Evolutionary conservation across 192 early-diverging fungal species (phyloP), one percentile per base, ranked within the genome.

Genomic region (Podila verticillata): DNA sequence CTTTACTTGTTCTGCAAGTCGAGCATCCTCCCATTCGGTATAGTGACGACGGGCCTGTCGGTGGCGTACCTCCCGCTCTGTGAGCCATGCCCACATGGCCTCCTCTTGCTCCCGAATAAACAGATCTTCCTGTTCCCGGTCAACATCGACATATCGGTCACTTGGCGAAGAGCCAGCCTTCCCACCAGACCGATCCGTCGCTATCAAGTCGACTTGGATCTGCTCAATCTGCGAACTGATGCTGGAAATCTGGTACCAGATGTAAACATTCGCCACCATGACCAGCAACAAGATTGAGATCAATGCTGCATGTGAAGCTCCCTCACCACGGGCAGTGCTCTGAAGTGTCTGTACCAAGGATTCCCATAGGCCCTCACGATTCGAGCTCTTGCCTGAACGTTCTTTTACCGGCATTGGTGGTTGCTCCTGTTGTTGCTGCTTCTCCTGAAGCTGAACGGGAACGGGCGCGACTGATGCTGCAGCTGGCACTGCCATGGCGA

Each of bases 81-180:
- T 80, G 44, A 80, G 32, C 77, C 77, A 80, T 0, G 61, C 77
- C 77, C 77, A 80, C 77, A 80, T 80, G n/a, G 66, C 77, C 7
- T 80, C 77, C 28, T 80, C 77, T n/a, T 80, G 77, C 10, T 66
- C 65, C 9, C 62, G 51, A 12, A 48, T 62, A 69, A 65, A 69
- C 57, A 49, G 12, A 35, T 75, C 74, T 44, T 79, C 75, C 8
- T 30, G 31, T 47, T 65, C 66, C 2, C 48, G 67, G 44, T 75
- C 66, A 34, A 64, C 7, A 20, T 34, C 58, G 15, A 5, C 32
- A 24, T 49, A n/a, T 44, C 39, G 39, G 7, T 57, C 31, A 9
- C 24, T 19, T 8, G 44, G 30, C 10, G 48, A n/a, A 26, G 44
- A 31, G 15, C 31, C n/a, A 28, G 19, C 60, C 48, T 49, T 61